Percentiles rank a stretch among this genome's conserved stretches.
These are phyloP conservation scores for Dioscorea dumetorum DNA, from an alignment of 106 monocot genomes.

Conservation along the genomic window DNA sequence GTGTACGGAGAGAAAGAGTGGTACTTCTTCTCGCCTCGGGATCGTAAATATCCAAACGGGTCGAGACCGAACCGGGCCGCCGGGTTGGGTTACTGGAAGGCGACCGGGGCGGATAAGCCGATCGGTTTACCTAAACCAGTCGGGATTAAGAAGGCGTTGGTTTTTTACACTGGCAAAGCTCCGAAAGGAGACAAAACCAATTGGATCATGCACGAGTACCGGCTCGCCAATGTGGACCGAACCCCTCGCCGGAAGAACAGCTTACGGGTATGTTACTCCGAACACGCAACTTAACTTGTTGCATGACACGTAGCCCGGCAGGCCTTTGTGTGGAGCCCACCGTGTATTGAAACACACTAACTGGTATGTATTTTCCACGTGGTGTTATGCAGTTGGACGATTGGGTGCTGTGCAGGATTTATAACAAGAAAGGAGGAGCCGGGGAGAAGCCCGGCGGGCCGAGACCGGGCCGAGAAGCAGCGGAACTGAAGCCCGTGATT, in stretches of 20 bases:
- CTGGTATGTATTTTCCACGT: background rate
- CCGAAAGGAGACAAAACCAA: slow-evolving; percentile 64
- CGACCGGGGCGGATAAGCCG: slow-evolving; percentile 82
- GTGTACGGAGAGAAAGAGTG: slow-evolving; percentile 78
- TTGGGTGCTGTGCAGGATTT: slow-evolving; percentile 83
- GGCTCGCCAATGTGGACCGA: slow-evolving; percentile 46
- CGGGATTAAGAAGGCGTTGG: slow-evolving; percentile 80
- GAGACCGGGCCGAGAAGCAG: slow-evolving; percentile 1
- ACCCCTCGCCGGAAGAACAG: slow-evolving; percentile 47
- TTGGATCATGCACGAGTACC: slow-evolving; percentile 72
- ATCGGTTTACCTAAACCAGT: slow-evolving; percentile 56
- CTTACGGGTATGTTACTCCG: slow-evolving; percentile 36
- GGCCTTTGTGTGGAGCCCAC: no score
- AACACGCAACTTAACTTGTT: background rate
- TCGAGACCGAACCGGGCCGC: slow-evolving; percentile 89
- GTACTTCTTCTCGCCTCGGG: slow-evolving; percentile 86
- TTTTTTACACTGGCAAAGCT: slow-evolving; percentile 81
- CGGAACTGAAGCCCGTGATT: background rate
- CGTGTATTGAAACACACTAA: no score
- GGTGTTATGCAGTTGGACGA: slow-evolving; percentile 54
- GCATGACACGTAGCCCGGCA: no score
- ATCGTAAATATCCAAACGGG: slow-evolving; percentile 89
- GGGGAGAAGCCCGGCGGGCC: slow-evolving; percentile 6
- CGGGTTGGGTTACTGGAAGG: slow-evolving; percentile 90
- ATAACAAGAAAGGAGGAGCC: slow-evolving; percentile 62